phyloP scores from a whole-genome alignment of 192 early-diverging fungal genomes.

The Coemansia aciculifera region DNA sequence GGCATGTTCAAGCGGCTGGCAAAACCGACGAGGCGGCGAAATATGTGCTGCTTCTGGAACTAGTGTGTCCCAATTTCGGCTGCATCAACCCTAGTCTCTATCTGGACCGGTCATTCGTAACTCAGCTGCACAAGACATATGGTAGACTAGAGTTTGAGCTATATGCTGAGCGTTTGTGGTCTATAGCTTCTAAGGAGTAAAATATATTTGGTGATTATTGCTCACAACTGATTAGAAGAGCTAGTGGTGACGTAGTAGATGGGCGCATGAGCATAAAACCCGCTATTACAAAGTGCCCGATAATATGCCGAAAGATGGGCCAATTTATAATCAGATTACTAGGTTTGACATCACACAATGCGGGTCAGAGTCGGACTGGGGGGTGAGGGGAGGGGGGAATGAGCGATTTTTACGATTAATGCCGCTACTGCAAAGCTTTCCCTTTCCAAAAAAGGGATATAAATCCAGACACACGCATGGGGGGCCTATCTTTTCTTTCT shows the following conservation, averaged over 20 bases:
- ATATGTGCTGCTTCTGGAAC: neutral
- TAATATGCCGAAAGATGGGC: neutral
- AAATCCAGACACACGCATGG: neutral
- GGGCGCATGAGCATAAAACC: neutral
- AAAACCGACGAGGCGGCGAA: neutral
- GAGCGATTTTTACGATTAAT: conserved; percentile 2
- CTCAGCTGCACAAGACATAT: no score
- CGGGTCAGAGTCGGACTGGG: neutral
- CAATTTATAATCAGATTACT: neutral
- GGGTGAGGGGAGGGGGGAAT: neutral
- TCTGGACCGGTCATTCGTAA: no score
- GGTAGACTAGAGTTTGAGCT: no score
- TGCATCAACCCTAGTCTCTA: neutral
- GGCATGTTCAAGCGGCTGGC: no score
- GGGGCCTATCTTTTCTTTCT: conserved; percentile 5
- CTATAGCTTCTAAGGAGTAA: no score
- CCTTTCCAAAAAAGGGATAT: neutral
- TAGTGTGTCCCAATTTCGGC: neutral
- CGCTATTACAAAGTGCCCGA: neutral
- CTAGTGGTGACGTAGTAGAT: no score
- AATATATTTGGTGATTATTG: no score
- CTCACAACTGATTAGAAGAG: no score
- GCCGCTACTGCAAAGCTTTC: neutral
- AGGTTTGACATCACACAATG: neutral
- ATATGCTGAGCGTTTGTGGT: no score